These are phyloP conservation scores for Vitis riparia DNA, from an alignment of 164 flowering plant species.

Conservation along the genomic window DNA sequence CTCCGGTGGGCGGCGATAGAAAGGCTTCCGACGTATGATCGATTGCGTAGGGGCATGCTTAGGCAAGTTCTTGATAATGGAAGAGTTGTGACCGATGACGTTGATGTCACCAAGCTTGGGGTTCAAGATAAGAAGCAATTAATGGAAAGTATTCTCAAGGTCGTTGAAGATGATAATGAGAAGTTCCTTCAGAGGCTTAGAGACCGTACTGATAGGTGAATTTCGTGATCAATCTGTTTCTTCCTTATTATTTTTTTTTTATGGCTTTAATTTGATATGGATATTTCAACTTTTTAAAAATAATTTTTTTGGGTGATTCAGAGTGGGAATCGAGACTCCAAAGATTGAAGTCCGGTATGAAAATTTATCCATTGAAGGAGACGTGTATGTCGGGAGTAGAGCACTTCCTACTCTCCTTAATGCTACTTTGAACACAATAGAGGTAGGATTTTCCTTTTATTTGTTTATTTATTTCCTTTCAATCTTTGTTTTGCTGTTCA, in stretches of 20 bases:
- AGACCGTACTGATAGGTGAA: constrained; percentile 40
- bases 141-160: constrained; percentile 42
- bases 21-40: constrained; percentile 56
- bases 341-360: constrained; percentile 53
- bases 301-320: constrained; percentile 1
- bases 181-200: constrained; percentile 39
- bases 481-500: constrained; percentile 2
- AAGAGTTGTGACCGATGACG: constrained; percentile 28
- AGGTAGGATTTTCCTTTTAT: constrained; percentile 40
- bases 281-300: too few species aligned
- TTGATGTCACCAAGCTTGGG: constrained; percentile 41
- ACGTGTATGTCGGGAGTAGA: constrained; percentile 51
- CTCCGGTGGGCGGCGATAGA: constrained; percentile 68
- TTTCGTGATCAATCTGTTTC: neutral
- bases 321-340: constrained; percentile 56
- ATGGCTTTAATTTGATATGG: neutral
- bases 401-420: constrained; percentile 55
- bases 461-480: neutral
- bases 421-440: constrained; percentile 33
- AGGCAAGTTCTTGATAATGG: constrained; percentile 41
- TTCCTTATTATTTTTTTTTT: neutral
- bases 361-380: constrained; percentile 45
- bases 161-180: constrained; percentile 51
- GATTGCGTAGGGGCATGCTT: constrained; percentile 48
- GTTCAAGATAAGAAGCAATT: constrained; percentile 34